Conservation (phyloP, 129 eudicot species). For the Lactuca saligna region DNA sequence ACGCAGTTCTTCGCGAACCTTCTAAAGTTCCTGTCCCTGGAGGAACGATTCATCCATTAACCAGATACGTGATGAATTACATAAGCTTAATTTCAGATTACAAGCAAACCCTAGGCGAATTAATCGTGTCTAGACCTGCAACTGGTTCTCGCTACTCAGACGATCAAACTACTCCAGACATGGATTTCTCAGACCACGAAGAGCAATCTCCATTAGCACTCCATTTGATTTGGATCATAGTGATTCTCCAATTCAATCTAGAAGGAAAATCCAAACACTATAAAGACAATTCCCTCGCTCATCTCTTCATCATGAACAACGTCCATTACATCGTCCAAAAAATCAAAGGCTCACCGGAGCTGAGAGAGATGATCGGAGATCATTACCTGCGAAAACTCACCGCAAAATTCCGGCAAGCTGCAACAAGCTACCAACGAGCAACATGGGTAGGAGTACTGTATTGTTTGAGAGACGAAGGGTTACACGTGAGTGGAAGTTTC, state of each 20-base stretch:
- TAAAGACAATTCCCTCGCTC: slow-evolving; percentile 52
- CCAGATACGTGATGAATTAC: slow-evolving; percentile 82
- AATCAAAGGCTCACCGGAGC: slow-evolving; percentile 54
- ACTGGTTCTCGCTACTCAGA: slow-evolving; percentile 53
- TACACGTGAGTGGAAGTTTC: slow-evolving; percentile 41
- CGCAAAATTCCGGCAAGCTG: slow-evolving; percentile 45
- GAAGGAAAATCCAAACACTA: slow-evolving; percentile 58
- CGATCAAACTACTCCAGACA: slow-evolving; percentile 42
- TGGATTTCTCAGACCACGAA: slow-evolving; percentile 60
- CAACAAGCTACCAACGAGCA: slow-evolving; percentile 51
- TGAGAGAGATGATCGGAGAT: slow-evolving; percentile 63
- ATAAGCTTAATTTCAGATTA: slow-evolving; percentile 60
- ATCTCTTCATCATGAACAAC: slow-evolving; percentile 36
- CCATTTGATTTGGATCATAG: slow-evolving; percentile 49
- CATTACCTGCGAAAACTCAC: slow-evolving; percentile 48
- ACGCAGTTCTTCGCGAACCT: slow-evolving; percentile 61
- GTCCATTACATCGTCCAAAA: slow-evolving; percentile 47
- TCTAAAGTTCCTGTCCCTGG: slow-evolving; percentile 70
- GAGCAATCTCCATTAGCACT: slow-evolving; percentile 51
- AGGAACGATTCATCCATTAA: slow-evolving; percentile 76
- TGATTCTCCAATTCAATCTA: slow-evolving; percentile 33
- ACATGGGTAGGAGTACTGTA: slow-evolving; percentile 62
- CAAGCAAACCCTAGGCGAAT: slow-evolving; percentile 47
- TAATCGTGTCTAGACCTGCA: slow-evolving; percentile 61
- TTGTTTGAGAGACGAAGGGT: slow-evolving; percentile 65